phyloP scores from a whole-genome alignment of 2,329 filamentous ascomycete species.

The Fusarium falciforme region DNA sequence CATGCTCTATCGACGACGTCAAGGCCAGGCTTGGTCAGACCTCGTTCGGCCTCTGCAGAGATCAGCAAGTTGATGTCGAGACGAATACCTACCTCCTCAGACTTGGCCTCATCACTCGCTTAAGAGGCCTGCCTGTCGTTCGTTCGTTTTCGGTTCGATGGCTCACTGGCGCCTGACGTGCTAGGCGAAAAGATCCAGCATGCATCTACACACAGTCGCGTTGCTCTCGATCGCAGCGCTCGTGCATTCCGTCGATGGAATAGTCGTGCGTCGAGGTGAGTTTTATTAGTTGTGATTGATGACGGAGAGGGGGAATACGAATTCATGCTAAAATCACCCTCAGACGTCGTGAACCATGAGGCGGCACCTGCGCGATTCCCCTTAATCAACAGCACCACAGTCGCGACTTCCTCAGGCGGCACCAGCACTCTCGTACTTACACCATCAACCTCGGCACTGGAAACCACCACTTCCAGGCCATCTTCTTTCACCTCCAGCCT shows the following conservation, averaged over 20 bases:
- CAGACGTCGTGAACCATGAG: constrained; percentile 18
- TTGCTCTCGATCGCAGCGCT: constrained; percentile 34
- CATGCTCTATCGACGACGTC: constrained; percentile 9
- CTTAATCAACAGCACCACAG: constrained; percentile 21
- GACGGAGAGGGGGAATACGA: background rate
- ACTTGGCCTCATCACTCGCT: constrained; percentile 33
- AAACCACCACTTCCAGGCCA: background rate
- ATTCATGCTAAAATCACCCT: constrained; percentile 10
- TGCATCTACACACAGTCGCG: constrained; percentile 31
- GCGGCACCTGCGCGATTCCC: constrained; percentile 23
- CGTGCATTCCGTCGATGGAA: constrained; percentile 21
- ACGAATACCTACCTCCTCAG: background rate
- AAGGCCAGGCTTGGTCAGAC: background rate
- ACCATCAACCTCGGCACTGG: background rate
- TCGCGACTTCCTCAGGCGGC: constrained; percentile 13
- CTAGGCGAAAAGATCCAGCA: constrained; percentile 22
- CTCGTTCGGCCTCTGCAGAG: constrained; percentile 2
- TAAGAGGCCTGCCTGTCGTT: constrained; percentile 14
- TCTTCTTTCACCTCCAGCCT: background rate
- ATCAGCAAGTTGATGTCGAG: constrained; percentile 5
- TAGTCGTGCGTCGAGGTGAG: constrained; percentile 34
- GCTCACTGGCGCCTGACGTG: constrained; percentile 3
- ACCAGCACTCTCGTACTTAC: constrained; percentile 27
- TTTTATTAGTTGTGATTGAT: background rate
- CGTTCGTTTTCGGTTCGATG: constrained; percentile 14